These are phyloP conservation scores for Lactifluus volemus DNA, from an alignment of 768 basidiomycete species.

Conservation along the genomic window DNA sequence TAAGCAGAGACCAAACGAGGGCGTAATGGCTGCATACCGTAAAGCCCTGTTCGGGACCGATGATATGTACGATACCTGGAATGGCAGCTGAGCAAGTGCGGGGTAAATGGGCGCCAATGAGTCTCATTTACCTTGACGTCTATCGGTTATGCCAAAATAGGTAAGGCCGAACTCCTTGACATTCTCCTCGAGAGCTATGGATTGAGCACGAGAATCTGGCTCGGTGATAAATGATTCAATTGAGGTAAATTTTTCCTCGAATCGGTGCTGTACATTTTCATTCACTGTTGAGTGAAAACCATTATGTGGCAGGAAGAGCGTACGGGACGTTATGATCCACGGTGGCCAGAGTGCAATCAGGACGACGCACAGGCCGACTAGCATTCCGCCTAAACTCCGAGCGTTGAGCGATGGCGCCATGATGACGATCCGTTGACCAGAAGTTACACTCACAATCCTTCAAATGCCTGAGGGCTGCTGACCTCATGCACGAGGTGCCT, in stretches of 20 bases:
- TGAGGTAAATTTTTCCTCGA: conserved; percentile 44
- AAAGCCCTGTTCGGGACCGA: conserved; percentile 61
- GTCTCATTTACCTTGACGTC: conserved; percentile 43
- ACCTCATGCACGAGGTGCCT: conserved; percentile 58
- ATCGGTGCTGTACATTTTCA: conserved; percentile 30
- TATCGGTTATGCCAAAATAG: conserved; percentile 60
- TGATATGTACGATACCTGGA: conserved; percentile 48
- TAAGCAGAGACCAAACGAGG: neutral
- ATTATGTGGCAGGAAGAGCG: neutral
- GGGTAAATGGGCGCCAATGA: neutral
- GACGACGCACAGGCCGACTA: conserved; percentile 45
- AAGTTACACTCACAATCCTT: conserved; percentile 35
- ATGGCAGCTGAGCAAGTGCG: neutral
- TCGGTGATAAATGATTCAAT: conserved; percentile 45
- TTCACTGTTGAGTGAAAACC: conserved; percentile 1
- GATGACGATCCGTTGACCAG: neutral
- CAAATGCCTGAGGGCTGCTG: conserved; percentile 55
- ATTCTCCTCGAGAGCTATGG: conserved; percentile 51
- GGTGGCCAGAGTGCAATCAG: conserved; percentile 57
- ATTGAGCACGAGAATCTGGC: conserved; percentile 51
- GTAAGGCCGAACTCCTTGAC: conserved; percentile 59
- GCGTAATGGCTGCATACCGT: conserved; percentile 29
- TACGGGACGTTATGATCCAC: conserved; percentile 54
- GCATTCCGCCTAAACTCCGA: conserved; percentile 34
- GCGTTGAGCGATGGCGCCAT: neutral